Evolutionary conservation across 257 asterid genomes (phyloP).

Genomic region (Solanum boliviense): DNA sequence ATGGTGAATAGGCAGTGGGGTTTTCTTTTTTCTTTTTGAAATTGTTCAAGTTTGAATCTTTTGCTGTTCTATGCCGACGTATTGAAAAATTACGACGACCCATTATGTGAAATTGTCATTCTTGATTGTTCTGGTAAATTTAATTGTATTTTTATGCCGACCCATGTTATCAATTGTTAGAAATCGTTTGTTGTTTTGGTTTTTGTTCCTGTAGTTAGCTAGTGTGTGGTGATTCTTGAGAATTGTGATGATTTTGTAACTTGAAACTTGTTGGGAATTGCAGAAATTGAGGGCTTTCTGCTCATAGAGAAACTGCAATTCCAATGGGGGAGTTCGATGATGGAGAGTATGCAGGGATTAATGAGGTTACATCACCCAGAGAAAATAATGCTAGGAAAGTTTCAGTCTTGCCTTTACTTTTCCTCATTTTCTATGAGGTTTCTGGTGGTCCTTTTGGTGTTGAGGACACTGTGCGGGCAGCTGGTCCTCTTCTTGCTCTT

Average conservation of each 20-base stretch:
- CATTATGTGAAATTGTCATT: neutral
- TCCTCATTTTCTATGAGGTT: neutral
- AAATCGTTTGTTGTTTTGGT: neutral
- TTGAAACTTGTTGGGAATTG: neutral
- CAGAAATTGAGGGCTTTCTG: neutral
- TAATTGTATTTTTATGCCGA: neutral
- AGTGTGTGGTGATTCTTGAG: neutral
- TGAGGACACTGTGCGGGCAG: neutral
- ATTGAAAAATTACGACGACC: neutral
- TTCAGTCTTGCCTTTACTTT: neutral
- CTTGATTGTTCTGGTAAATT: neutral
- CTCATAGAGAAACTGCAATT: neutral
- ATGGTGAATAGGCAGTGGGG: neutral
- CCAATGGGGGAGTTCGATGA: neutral
- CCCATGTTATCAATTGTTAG: neutral
- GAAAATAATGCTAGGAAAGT: neutral
- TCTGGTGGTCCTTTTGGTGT: slow-evolving; percentile 6
- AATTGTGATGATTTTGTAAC: neutral
- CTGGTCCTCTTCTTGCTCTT: slow-evolving; percentile 6
- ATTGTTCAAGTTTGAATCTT: neutral
- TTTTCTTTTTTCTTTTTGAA: neutral
- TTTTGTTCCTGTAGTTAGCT: neutral
- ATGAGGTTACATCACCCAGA: neutral
- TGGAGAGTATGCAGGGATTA: neutral
- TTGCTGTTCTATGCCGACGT: neutral